phyloP scores from a whole-genome alignment of 495 filamentous ascomycete genomes.

The Daldinia bambusicola region DNA sequence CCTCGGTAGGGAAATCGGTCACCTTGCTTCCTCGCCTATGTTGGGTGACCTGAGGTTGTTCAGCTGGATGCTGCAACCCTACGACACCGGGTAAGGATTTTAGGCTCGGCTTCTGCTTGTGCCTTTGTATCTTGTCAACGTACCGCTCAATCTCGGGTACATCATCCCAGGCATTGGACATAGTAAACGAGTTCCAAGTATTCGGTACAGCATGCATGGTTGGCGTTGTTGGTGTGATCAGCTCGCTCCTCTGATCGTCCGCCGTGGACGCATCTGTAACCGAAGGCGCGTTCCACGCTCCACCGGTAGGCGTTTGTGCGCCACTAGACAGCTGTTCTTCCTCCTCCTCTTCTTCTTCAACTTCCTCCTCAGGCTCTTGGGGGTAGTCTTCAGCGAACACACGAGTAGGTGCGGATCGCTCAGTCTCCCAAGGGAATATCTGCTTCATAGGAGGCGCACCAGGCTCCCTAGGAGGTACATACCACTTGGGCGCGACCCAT shows the following conservation, averaged over 20 bases:
- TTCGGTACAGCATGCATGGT: conserved; percentile 59
- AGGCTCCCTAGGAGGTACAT: conserved; percentile 74
- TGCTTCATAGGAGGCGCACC: conserved; percentile 60
- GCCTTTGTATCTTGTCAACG: conserved; percentile 73
- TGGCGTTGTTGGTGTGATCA: conserved; percentile 59
- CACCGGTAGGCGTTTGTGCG: conserved; percentile 27
- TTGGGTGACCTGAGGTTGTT: conserved; percentile 43
- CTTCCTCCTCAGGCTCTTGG: conserved; percentile 19
- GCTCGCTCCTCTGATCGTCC: conserved; percentile 53
- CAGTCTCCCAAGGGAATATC: conserved; percentile 87
- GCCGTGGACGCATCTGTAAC: conserved; percentile 50
- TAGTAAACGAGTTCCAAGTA: conserved; percentile 70
- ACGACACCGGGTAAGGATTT: conserved; percentile 37
- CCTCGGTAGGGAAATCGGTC: conserved; percentile 86
- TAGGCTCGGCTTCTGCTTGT: conserved; percentile 66
- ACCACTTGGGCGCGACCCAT: conserved; percentile 88
- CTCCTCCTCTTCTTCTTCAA: neutral
- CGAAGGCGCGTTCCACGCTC: conserved; percentile 48
- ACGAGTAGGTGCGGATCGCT: conserved; percentile 72
- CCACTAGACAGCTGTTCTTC: conserved; percentile 1
- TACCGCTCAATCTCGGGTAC: conserved; percentile 84
- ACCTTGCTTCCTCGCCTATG: conserved; percentile 68
- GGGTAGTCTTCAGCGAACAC: conserved; percentile 66
- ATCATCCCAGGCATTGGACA: conserved; percentile 89
- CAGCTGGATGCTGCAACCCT: conserved; percentile 14